Evolutionary conservation across 1,284 basidiomycete species (phyloP), one percentile per base, ranked within the genome.

Genomic region (Chalciporus sp.): DNA sequence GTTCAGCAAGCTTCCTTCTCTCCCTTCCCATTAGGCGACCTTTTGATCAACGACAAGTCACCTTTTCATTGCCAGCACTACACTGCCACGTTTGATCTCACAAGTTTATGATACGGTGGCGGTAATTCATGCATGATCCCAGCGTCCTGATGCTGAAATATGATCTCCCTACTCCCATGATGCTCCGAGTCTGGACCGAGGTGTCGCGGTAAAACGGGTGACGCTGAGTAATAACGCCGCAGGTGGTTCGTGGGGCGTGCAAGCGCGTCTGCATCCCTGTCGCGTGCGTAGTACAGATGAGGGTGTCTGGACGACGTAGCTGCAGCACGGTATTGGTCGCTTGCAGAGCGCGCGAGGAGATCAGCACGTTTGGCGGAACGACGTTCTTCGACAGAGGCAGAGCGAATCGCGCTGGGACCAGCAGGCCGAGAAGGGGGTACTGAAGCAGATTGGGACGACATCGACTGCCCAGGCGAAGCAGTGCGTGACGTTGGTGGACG

Each of bases 101-200:
- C 42, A 37, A 61, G 28, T 37, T 59, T 58, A 47, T 62, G 61
- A 51, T 67, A 70, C 7, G 66, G 66, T 7, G 66, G 66, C 3
- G 66, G 66, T 12, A 61, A 42, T 37, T 67, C 66, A 20, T 57
- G 47, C 52, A 63, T 49, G 46, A 33, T 41, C 4, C 55, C 61
- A 1, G 55, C 58, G 51, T 68, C 61, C 19, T 46, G 58, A 48
- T 68, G 65, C 50, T 67, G 60, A 28, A 56, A 44, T 3, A 66
- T 47, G 11, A 47, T 16, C 20, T 47, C 20, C 42, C 37, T 41
- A 8, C 26, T 33, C 1, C 27, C 31, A 2, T 43, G 44, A 27
- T 19, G 40, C 23, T 47, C 49, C 23, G 23, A 10, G 19, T 33
- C 40, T 12, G 33, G 35, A 33, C 7, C 17, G n/a, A 26, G 16